Conservation (phyloP, 179 eudicot genomes). For the Amaranthus tricolor region DNA sequence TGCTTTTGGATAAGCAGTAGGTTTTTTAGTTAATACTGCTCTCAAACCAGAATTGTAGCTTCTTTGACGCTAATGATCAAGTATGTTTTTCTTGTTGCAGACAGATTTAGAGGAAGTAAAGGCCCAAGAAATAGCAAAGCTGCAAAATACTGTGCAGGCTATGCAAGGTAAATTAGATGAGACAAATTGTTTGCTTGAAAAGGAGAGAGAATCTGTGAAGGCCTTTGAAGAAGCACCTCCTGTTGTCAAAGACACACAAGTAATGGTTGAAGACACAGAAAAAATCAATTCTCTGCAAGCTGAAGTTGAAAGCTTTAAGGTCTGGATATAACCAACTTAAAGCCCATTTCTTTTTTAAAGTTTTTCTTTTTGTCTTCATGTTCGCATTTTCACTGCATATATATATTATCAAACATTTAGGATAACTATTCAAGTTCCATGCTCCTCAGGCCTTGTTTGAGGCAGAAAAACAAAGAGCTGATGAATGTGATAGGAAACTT, state of each 20-base stretch:
- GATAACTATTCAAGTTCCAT: slow-evolving; percentile 14
- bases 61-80: slow-evolving; percentile 8
- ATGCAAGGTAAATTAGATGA: slow-evolving; percentile 66
- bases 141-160: slow-evolving; percentile 62
- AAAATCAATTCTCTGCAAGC: slow-evolving; percentile 58
- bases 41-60: neutral
- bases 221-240: slow-evolving; percentile 92
- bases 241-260: slow-evolving; percentile 78
- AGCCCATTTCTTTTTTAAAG: neutral
- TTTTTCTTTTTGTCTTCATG: neutral
- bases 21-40: slow-evolving; percentile 5
- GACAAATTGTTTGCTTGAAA: slow-evolving; percentile 58
- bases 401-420: neutral
- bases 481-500: slow-evolving; percentile 53
- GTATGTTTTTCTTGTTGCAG: slow-evolving; percentile 40
- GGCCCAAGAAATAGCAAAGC: slow-evolving; percentile 65
- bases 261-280: slow-evolving; percentile 80
- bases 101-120: slow-evolving; percentile 90
- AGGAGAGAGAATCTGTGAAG: slow-evolving; percentile 79
- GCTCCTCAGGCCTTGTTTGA: slow-evolving; percentile 51
- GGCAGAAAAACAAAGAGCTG: slow-evolving; percentile 60
- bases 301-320: slow-evolving; percentile 71
- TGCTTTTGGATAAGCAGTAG: slow-evolving; percentile 8
- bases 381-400: neutral
- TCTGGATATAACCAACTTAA: slow-evolving; percentile 12